Percentiles rank a stretch among this genome's conserved stretches.
Evolutionary conservation across 163 green algal genomes (phyloP).

Genomic region (Picocystis sp.): DNA sequence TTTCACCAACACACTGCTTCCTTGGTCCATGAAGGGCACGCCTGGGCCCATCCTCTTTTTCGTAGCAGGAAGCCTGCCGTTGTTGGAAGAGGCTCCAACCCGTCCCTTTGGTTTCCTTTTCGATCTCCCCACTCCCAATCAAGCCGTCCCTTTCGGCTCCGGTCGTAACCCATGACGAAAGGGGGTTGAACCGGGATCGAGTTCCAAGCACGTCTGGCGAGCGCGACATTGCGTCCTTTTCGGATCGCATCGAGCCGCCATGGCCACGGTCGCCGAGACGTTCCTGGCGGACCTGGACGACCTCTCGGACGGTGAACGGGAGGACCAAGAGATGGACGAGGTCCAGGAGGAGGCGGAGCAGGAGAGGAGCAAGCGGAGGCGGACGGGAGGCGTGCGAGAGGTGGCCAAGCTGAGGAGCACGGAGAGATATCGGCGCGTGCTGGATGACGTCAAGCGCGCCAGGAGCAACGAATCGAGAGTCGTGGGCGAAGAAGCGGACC

Average conservation of each 20-base stretch:
- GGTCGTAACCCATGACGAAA: too few relatives aligned
- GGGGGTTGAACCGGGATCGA: too few relatives aligned
- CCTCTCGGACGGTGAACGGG: slow-evolving; percentile 64
- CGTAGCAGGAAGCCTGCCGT: too few relatives aligned
- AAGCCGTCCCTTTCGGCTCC: too few relatives aligned
- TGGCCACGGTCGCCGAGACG: slow-evolving; percentile 68
- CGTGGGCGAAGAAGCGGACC: slow-evolving; percentile 2
- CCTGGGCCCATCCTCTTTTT: too few relatives aligned
- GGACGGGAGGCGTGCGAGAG: slow-evolving; percentile 23
- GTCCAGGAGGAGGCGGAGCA: slow-evolving; percentile 19
- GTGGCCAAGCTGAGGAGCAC: slow-evolving; percentile 55
- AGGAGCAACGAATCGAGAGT: background rate
- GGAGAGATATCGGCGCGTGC: slow-evolving; percentile 52
- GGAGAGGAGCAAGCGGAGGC: background rate
- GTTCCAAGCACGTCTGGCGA: too few relatives aligned
- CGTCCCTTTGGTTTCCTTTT: too few relatives aligned
- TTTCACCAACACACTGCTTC: too few relatives aligned
- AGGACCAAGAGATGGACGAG: slow-evolving; percentile 3
- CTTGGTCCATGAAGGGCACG: too few relatives aligned
- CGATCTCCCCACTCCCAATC: too few relatives aligned
- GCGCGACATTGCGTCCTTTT: too few relatives aligned
- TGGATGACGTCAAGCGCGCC: slow-evolving; percentile 21
- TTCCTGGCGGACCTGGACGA: slow-evolving; percentile 94
- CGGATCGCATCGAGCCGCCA: slow-evolving; percentile 6
- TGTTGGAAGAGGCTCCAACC: too few relatives aligned